These are phyloP conservation scores for Globisporangium mamillatum DNA, from an alignment of 352 stramenopile species.

Conservation along the genomic window DNA sequence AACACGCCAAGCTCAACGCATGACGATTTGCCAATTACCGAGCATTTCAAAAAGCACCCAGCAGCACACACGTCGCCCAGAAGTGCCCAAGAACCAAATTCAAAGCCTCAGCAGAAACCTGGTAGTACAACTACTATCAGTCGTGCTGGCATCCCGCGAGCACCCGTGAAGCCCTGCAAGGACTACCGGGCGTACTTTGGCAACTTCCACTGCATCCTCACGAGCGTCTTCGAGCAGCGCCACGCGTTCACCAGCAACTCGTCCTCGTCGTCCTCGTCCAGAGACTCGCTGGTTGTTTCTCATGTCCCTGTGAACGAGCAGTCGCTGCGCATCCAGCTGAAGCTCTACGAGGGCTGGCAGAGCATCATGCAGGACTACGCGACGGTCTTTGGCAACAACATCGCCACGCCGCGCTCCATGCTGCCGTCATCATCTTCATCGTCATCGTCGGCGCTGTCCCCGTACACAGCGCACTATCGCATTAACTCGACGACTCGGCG, in stretches of 20 bases:
- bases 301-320: conserved; percentile 30
- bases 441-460: conserved; percentile 30
- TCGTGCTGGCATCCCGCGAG: conserved; percentile 10
- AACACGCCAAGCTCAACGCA: neutral
- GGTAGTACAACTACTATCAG: neutral
- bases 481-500: conserved; percentile 74
- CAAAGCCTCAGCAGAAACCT: neutral
- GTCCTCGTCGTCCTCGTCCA: conserved; percentile 1
- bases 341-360: conserved; percentile 80
- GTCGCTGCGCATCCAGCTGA: conserved; percentile 63
- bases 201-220: conserved; percentile 78
- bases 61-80: neutral
- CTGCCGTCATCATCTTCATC: conserved; percentile 21
- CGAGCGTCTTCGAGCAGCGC: conserved; percentile 62
- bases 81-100: neutral
- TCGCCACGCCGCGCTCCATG: conserved; percentile 31
- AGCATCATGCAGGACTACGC: conserved; percentile 87
- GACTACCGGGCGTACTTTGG: conserved; percentile 64
- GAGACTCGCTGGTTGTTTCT: conserved; percentile 17
- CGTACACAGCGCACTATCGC: conserved; percentile 66
- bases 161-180: conserved; percentile 23
- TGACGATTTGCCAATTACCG: neutral
- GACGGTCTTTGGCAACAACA: conserved; percentile 67
- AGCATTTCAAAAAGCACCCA: neutral
- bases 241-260: conserved; percentile 10